These are phyloP conservation scores for Cystofilobasidium bisporidii DNA, from an alignment of 768 basidiomycete genomes.

Conservation along the genomic window DNA sequence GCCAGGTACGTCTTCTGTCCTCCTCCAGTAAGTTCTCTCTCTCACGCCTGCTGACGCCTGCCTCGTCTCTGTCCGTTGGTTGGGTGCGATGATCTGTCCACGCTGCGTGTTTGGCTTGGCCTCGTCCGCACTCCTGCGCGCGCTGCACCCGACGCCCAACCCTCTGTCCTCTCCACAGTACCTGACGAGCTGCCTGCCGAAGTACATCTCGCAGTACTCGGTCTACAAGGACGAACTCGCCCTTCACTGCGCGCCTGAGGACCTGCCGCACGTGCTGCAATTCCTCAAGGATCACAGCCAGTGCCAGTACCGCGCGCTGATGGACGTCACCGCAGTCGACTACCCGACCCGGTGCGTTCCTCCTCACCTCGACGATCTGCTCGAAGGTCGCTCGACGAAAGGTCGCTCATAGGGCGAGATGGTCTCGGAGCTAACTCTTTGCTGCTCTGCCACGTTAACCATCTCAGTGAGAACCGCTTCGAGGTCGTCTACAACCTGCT, in stretches of 20 bases:
- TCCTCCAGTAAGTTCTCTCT: no score
- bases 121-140: no score
- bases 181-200: slow-evolving; percentile 83
- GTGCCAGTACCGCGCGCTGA: slow-evolving; percentile 82
- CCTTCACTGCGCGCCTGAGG: slow-evolving; percentile 73
- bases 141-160: no score
- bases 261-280: slow-evolving; percentile 69
- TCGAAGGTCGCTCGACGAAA: no score
- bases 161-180: slow-evolving; percentile 46
- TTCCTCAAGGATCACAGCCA: slow-evolving; percentile 93
- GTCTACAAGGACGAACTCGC: slow-evolving; percentile 92
- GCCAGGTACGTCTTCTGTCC: slow-evolving; percentile 48
- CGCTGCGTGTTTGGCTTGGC: no score
- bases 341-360: slow-evolving; percentile 66
- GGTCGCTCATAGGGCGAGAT: no score
- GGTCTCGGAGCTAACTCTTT: no score
- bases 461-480: not conserved
- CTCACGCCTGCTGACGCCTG: no score
- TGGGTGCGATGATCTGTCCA: no score
- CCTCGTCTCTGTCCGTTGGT: no score
- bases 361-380: not conserved
- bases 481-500: slow-evolving; percentile 84
- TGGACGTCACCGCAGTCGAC: slow-evolving; percentile 93
- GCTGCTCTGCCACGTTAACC: not conserved
- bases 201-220: slow-evolving; percentile 96